Base-by-base conservation (phyloP, 2,329 filamentous ascomycete genomes). In the Beauveria australis region DNA sequence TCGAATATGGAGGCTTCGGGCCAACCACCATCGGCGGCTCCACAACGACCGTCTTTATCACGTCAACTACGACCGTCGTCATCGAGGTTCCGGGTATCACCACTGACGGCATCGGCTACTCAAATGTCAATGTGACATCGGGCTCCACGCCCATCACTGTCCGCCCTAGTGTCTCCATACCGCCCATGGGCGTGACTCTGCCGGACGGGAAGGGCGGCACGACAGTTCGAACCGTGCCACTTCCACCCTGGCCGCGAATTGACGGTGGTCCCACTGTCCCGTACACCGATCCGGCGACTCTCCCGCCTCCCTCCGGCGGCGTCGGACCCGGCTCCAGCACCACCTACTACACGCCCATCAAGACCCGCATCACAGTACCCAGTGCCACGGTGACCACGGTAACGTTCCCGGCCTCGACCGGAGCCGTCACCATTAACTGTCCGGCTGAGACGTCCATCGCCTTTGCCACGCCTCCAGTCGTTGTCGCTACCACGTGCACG, bases 191-290 rank as follows among this genome's bases (percentile, higher is more conserved):
- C 28, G 41, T 66, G 10, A 44, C 60, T 4, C 59, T 68, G 16
- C 62, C 66, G 14, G 54, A 67, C 26, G 61, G 63, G 1, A 51
- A 57, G 3, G 66, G 67, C 2, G 57, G 61, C 40, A 47, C 52
- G 2, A 65, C 63, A 0, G 62, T 58, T 3, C 62, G 67, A 5
- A 64, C 51, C 3, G 26, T 67, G 16, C 28, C 62, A 3, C 63
- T 67, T 5, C 66, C 66, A 3, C 66, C 65, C 2, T 67, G 65
- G 66, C 66, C 65, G 3, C 57, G 53, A 22, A 60, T 67, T 12
- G 53, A 55, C 28, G 46, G 53, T 1, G 63, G 61, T 3, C 61
- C 54, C 6, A 43, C 43, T n/a, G 14, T n/a, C 14, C 16, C 12
- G 4, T 48, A 28, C 22, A 59, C 44, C 8, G 63, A 62, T 5